Base-by-base conservation (phyloP, 768 basidiomycete genomes). In the Collybiopsis luxurians region DNA sequence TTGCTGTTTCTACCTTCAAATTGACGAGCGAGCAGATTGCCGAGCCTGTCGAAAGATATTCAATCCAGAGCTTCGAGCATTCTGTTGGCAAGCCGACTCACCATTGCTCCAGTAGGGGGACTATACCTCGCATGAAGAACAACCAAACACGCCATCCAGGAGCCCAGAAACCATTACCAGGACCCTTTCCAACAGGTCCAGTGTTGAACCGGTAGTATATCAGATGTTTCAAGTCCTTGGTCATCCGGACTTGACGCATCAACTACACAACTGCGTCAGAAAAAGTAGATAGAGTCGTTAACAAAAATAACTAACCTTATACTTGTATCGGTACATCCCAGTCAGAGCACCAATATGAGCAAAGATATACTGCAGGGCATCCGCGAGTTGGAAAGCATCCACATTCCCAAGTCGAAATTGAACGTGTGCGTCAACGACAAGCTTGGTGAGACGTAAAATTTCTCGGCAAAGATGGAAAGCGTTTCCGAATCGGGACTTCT, bases 141-240 rank as follows among this genome's bases (percentile, higher is more conserved):
- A 99, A 74, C 97, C 97, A 99, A 19, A 99, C 97, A 56, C 97
- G 83, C 97, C 97, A 99, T 36, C 97, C 97, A 31, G 97, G 97
- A 48, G 95, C 95, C 97, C 97, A 99, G 81, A 99, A 98, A 57
- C 97, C 97, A 67, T 92, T 93, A 63, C 97, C 97, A 48, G 97
- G 97, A 63, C 97, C 97, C 71, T 99, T 99, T 23, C 97, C 97
- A 48, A 99, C 97, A 59, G 97, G 97, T 60, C 97, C 97, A 40
- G 97, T 98, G 78, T 99, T 99, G 84, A 99, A 99, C 59, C 95
- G 92, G 67, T 96, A 96, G 78, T 96, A 96, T 73, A 97, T 95
- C 64, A 98, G 76, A 69, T 98, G 95, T 80, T 99, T 99, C 70
- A 98, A 72, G 71, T 98, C 97, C 82, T 98, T 99, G 64, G 94